Conservation (phyloP, 768 basidiomycete genomes). For the Panaeolus cyanescens region DNA sequence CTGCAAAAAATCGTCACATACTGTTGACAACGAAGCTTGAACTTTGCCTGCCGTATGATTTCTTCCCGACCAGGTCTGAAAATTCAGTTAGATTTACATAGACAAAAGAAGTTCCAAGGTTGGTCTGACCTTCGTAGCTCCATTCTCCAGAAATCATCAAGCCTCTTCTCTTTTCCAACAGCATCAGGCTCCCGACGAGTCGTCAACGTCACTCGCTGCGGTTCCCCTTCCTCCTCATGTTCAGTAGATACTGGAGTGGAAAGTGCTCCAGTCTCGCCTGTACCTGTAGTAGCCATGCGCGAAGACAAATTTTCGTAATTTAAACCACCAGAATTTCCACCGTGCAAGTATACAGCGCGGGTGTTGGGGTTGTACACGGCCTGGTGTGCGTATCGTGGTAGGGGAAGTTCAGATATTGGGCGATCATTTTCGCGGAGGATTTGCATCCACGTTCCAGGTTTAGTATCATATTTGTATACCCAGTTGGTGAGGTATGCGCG, state of each 20-base stretch:
- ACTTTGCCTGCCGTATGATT: conserved; percentile 63
- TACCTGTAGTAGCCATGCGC: conserved; percentile 9
- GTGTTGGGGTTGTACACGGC: conserved; percentile 68
- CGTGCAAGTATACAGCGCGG: conserved; percentile 67
- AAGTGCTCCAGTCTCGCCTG: conserved; percentile 5
- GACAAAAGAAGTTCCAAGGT: not conserved
- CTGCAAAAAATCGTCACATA: conserved; percentile 32
- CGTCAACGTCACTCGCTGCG: conserved; percentile 16
- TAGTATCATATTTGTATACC: conserved; percentile 63
- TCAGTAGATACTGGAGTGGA: conserved; percentile 2
- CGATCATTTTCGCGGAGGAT: conserved; percentile 44
- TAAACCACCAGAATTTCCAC: conserved; percentile 65
- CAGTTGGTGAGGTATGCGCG: conserved; percentile 59
- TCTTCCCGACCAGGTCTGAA: conserved; percentile 67
- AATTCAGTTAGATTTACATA: not conserved
- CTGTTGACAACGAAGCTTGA: conserved; percentile 73
- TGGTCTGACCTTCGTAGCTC: conserved; percentile 56
- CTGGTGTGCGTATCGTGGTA: conserved; percentile 76
- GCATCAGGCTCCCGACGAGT: conserved; percentile 21
- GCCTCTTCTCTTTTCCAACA: conserved; percentile 41
- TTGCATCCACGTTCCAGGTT: conserved; percentile 67
- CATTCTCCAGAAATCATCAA: conserved; percentile 85
- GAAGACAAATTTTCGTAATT: conserved; percentile 6
- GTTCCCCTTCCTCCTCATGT: conserved; percentile 20
- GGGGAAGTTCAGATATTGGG: conserved; percentile 40